phyloP scores from a whole-genome alignment of 2,329 filamentous ascomycete genomes.

The Fusarium algeriense region DNA sequence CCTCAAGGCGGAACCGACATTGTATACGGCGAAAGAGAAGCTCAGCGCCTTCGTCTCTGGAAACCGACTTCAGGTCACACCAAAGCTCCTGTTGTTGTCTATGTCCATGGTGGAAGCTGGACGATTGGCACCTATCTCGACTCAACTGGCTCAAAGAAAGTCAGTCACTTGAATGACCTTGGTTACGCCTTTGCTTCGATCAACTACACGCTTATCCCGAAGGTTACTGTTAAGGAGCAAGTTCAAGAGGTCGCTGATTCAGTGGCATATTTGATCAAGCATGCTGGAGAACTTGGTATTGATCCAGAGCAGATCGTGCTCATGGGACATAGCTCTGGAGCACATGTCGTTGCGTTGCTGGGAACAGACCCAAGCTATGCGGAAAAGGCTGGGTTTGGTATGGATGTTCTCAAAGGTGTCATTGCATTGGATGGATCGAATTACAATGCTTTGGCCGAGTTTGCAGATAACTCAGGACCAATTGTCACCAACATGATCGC shows the following conservation, averaged over 20 bases:
- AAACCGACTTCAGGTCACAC: accelerated
- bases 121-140: constrained; percentile 12
- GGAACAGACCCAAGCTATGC: constrained; percentile 10
- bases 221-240: constrained; percentile 1
- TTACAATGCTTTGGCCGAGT: constrained; percentile 10
- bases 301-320: background rate
- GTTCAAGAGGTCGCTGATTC: constrained; percentile 12
- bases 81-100: background rate
- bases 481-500: constrained; percentile 8
- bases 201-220: constrained; percentile 4
- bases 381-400: background rate
- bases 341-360: background rate
- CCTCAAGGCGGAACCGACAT: constrained; percentile 1
- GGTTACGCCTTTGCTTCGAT: background rate
- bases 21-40: background rate
- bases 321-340: constrained; percentile 21
- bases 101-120: constrained; percentile 14
- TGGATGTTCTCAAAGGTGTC: background rate
- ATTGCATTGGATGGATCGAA: constrained; percentile 11
- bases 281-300: accelerated
- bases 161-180: background rate
- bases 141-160: constrained; percentile 6
- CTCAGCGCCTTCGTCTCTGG: constrained; percentile 6
- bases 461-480: background rate
- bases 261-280: background rate